Conservation (phyloP, 352 stramenopile genomes). For the Globisporangium emineosum region DNA sequence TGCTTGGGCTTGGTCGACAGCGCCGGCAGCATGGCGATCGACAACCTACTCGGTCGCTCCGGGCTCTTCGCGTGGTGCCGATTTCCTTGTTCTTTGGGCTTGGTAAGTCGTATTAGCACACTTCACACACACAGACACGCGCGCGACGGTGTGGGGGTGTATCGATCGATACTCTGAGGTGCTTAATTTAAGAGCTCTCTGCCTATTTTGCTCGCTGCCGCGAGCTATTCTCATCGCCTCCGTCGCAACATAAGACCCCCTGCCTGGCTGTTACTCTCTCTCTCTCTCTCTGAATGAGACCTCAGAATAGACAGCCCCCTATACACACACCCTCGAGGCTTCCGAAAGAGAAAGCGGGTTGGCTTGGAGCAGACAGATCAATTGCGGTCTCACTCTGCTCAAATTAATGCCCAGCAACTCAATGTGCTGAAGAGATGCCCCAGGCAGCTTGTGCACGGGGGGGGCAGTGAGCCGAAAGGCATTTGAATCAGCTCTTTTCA, state of each 20-base stretch:
- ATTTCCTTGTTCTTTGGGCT: slow-evolving; percentile 2
- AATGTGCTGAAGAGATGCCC: not conserved
- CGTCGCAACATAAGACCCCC: not conserved
- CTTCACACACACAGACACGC: not conserved
- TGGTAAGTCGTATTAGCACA: not conserved
- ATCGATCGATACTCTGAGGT: not conserved
- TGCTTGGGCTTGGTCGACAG: slow-evolving; percentile 84
- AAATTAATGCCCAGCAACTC: not conserved
- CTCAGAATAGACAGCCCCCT: slow-evolving; percentile 12
- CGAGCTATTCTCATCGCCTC: not conserved
- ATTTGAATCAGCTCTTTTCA: not conserved
- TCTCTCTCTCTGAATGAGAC: not conserved
- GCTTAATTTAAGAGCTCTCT: not conserved
- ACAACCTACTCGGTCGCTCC: not conserved
- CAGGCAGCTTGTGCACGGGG: too few species aligned
- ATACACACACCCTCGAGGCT: too few species aligned
- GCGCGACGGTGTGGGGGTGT: not conserved
- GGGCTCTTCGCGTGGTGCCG: not conserved
- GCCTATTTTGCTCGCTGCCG: not conserved
- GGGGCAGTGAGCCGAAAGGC: too few species aligned
- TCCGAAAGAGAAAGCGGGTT: not conserved
- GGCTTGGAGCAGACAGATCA: not conserved
- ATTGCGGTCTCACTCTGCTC: too few species aligned
- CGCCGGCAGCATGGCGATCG: slow-evolving; percentile 63
- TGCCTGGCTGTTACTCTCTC: slow-evolving; percentile 1